Conservation (phyloP, 257 asterid genomes). For the Solanum ossicruentum region DNA sequence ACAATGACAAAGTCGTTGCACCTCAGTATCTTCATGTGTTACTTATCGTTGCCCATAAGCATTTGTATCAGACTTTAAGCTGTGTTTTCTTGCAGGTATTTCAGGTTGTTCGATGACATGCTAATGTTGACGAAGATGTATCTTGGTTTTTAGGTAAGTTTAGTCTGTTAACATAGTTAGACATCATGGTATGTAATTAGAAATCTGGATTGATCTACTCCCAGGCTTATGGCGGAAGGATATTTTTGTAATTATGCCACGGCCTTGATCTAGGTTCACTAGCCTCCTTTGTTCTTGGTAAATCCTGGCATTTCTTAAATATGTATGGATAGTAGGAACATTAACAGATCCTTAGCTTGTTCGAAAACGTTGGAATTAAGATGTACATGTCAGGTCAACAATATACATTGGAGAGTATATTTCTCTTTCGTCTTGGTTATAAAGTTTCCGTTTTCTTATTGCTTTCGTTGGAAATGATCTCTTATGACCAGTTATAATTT, state of each 20-base stretch:
- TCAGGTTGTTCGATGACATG: constrained; percentile 15
- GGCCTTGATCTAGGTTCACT: constrained; percentile 25
- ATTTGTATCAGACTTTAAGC: not conserved
- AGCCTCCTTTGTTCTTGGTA: not conserved
- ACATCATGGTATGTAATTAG: not conserved
- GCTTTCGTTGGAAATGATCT: not conserved
- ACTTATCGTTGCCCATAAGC: not conserved
- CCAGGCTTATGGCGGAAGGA: constrained; percentile 12
- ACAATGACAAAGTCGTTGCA: not conserved
- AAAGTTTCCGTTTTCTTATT: not conserved
- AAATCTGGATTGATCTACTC: not conserved
- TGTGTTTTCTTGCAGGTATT: constrained; percentile 19
- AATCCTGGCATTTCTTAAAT: not conserved
- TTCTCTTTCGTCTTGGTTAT: not conserved
- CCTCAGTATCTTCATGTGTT: not conserved
- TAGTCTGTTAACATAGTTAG: constrained; percentile 17
- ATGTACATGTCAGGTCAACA: constrained; percentile 1
- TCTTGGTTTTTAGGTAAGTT: constrained; percentile 11
- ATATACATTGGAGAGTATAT: not conserved
- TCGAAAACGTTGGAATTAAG: not conserved
- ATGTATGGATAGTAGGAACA: not conserved
- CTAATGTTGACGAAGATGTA: constrained; percentile 12
- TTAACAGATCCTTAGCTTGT: constrained; percentile 2
- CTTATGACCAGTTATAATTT: not conserved
- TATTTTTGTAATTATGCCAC: constrained; percentile 28